These are phyloP conservation scores for Anastatica hierochuntica DNA, from an alignment of 345 rosid genomes.

Conservation along the genomic window DNA sequence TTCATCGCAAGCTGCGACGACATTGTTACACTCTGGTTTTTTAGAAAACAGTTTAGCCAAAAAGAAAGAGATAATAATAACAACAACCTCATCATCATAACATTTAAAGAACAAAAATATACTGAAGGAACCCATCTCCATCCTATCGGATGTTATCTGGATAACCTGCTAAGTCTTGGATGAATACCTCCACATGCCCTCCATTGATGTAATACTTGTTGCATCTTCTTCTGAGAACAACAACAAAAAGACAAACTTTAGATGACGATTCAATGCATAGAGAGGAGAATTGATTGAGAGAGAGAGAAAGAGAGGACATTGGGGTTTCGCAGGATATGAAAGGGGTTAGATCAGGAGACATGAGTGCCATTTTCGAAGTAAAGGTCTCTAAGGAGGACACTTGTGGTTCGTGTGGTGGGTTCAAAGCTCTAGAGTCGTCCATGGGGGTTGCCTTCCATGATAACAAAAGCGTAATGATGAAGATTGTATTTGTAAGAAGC, in stretches of 20 bases:
- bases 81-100: not conserved
- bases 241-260: not conserved
- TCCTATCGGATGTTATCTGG: conserved; percentile 70
- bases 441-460: conserved; percentile 55
- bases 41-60: too few species aligned
- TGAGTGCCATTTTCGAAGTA: conserved; percentile 64
- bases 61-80: not conserved
- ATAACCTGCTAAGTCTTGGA: conserved; percentile 40
- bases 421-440: conserved; percentile 60
- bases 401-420: conserved; percentile 37
- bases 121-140: conserved; percentile 47
- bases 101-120: too few species aligned
- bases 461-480: conserved; percentile 12
- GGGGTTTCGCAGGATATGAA: conserved; percentile 52
- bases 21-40: conserved; percentile 22
- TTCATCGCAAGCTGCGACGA: conserved; percentile 14
- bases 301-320: conserved; percentile 30
- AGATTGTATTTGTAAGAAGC: conserved; percentile 45
- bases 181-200: conserved; percentile 34
- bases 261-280: not conserved
- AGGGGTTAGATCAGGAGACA: conserved; percentile 48
- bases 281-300: not conserved
- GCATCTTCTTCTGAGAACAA: conserved; percentile 47
- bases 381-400: conserved; percentile 37
- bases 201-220: conserved; percentile 48